Evolutionary conservation across 495 filamentous ascomycete species (phyloP).

Genomic region (Xylaria palmicola): DNA sequence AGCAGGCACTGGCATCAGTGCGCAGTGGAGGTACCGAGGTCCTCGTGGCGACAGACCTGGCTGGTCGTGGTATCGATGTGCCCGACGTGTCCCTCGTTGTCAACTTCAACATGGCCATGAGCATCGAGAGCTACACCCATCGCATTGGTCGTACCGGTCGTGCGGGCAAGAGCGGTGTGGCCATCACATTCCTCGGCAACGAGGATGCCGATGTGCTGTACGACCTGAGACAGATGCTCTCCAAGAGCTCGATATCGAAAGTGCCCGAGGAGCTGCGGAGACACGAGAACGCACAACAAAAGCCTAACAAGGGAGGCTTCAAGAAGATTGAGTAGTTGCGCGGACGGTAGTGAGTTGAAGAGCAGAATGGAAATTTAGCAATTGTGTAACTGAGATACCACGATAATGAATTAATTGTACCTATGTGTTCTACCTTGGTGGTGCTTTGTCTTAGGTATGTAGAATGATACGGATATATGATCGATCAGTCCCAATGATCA

Average conservation of each 20-base stretch:
- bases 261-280: constrained; percentile 92
- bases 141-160: constrained; percentile 96
- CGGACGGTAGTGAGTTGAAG: not conserved
- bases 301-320: constrained; percentile 38
- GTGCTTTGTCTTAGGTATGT: too few species aligned
- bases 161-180: constrained; percentile 96
- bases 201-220: constrained; percentile 95
- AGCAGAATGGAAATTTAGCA: not conserved
- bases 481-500: too few species aligned
- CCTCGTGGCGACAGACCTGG: constrained; percentile 95
- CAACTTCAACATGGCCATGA: constrained; percentile 98
- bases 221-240: constrained; percentile 94
- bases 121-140: constrained; percentile 96
- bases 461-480: too few species aligned
- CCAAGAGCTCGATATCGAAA: constrained; percentile 83
- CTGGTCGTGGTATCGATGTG: constrained; percentile 97
- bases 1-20: constrained; percentile 85
- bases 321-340: constrained; percentile 27
- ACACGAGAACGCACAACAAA: constrained; percentile 93
- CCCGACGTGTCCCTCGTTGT: constrained; percentile 89
- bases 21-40: constrained; percentile 78
- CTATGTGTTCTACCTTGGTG: too few species aligned
- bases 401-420: not conserved
- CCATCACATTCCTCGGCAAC: constrained; percentile 92
- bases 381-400: constrained; percentile 3